A percentile compares a stretch with the other conserved stretches of the same genome.
Evolutionary conservation across 2,329 filamentous ascomycete genomes (phyloP).

Genomic region (Fusarium fracticaudum): DNA sequence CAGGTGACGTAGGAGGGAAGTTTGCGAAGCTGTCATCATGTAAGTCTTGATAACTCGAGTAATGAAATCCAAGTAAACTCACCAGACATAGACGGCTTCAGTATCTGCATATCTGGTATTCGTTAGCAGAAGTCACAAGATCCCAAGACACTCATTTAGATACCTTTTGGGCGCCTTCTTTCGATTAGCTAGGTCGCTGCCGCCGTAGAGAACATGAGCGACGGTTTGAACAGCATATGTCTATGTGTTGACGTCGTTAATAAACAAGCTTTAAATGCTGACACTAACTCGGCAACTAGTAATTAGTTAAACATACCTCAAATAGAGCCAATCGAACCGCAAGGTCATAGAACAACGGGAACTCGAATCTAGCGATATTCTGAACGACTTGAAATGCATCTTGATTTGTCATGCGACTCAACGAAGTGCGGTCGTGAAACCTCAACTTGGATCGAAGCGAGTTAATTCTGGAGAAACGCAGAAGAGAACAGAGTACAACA

Average conservation of each 20-base stretch:
- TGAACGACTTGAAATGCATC: slow-evolving; percentile 58
- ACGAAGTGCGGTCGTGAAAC: slow-evolving; percentile 49
- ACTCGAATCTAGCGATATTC: slow-evolving; percentile 47
- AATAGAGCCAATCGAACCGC: slow-evolving; percentile 53
- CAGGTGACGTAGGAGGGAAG: slow-evolving; percentile 43
- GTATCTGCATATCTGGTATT: slow-evolving; percentile 54
- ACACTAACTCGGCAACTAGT: neutral
- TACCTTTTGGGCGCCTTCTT: slow-evolving; percentile 50
- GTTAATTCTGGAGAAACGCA: slow-evolving; percentile 51
- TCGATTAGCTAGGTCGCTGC: slow-evolving; percentile 48
- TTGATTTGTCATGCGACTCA: slow-evolving; percentile 53
- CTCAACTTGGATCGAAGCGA: slow-evolving; percentile 43
- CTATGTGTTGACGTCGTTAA: slow-evolving; percentile 33
- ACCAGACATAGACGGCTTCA: slow-evolving; percentile 50
- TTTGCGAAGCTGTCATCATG: slow-evolving; percentile 40
- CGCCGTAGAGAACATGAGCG: slow-evolving; percentile 49
- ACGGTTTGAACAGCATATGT: slow-evolving; percentile 54
- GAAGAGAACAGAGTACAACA: slow-evolving; percentile 45
- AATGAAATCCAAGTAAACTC: neutral
- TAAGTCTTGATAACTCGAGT: neutral
- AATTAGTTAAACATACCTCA: slow-evolving; percentile 42
- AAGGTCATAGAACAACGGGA: slow-evolving; percentile 51
- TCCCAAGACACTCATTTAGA: neutral
- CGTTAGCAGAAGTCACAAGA: neutral
- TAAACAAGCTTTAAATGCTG: neutral